phyloP scores from a whole-genome alignment of 495 filamentous ascomycete genomes.

The Tuber brumale region DNA sequence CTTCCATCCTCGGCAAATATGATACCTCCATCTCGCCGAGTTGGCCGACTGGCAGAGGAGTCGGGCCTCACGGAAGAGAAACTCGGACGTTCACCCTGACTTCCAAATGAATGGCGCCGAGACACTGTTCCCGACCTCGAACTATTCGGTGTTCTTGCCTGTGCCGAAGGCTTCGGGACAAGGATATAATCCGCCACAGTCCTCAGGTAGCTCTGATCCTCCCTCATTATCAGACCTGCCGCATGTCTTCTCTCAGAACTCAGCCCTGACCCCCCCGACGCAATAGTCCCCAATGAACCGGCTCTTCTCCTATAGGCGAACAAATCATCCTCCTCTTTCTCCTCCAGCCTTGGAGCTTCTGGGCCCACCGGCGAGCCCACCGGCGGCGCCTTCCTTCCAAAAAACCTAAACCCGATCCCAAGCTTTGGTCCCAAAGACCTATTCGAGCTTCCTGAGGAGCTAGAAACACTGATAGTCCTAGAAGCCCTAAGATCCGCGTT shows the following conservation, averaged over 20 bases:
- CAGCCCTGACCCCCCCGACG: neutral
- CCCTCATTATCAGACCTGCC: neutral
- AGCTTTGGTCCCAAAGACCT: neutral
- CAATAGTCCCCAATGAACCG: neutral
- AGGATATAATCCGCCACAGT: neutral
- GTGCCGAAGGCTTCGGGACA: neutral
- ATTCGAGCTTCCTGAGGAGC: neutral
- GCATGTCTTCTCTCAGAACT: neutral
- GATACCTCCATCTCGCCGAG: neutral
- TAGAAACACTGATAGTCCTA: neutral
- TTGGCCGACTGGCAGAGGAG: neutral
- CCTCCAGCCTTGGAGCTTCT: neutral
- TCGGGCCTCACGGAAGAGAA: slow-evolving; percentile 8
- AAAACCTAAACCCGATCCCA: slow-evolving; percentile 1
- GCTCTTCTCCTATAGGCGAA: neutral
- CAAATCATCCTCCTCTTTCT: neutral
- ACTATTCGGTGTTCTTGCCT: neutral
- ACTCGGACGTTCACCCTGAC: slow-evolving; percentile 17
- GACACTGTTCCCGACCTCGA: slow-evolving; percentile 11
- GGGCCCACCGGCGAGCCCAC: neutral
- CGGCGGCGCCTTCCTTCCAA: neutral
- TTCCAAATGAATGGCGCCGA: slow-evolving; percentile 36
- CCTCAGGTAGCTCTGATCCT: neutral
- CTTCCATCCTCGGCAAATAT: neutral
- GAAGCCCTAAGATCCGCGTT: neutral